These are phyloP conservation scores for Cryphonectria japonica DNA, from an alignment of 2,329 filamentous ascomycete species.

Conservation along the genomic window DNA sequence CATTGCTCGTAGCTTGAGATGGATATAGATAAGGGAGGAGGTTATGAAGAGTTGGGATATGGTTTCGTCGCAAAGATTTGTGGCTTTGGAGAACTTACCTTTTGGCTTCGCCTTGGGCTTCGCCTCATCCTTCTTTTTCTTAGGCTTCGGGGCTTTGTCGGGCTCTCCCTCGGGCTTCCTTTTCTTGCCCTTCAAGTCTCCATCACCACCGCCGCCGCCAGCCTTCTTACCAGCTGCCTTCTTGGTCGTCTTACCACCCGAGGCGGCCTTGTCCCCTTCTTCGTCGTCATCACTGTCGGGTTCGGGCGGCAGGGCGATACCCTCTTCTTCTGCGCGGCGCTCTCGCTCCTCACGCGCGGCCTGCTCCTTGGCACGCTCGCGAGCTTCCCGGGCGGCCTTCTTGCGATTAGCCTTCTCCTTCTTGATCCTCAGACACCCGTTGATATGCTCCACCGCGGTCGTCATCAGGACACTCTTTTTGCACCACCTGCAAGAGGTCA, in stretches of 20 bases:
- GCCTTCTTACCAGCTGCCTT: slow-evolving; percentile 69
- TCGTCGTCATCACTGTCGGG: slow-evolving; percentile 56
- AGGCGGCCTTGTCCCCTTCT: slow-evolving; percentile 46
- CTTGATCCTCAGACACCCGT: slow-evolving; percentile 81
- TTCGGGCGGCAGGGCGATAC: slow-evolving; percentile 45
- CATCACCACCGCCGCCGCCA: slow-evolving; percentile 53
- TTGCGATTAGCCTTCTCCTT: slow-evolving; percentile 79
- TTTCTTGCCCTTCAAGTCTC: slow-evolving; percentile 73
- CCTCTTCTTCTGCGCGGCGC: slow-evolving; percentile 53
- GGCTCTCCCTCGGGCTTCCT: slow-evolving; percentile 74
- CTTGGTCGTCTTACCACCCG: slow-evolving; percentile 52
- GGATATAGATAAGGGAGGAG: background rate
- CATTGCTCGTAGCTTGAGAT: background rate
- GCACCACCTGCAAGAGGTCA: slow-evolving; percentile 90
- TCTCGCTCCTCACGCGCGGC: slow-evolving; percentile 60
- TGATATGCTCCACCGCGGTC: slow-evolving; percentile 78
- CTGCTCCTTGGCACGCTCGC: slow-evolving; percentile 67
- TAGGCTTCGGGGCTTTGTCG: slow-evolving; percentile 83
- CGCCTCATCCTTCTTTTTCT: slow-evolving; percentile 94
- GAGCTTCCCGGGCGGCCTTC: slow-evolving; percentile 73
- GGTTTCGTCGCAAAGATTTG: background rate
- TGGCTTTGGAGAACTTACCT: slow-evolving; percentile 48
- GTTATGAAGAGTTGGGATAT: background rate
- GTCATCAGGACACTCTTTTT: slow-evolving; percentile 83
- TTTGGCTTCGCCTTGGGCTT: slow-evolving; percentile 88